A percentile compares a stretch with the other conserved stretches of the same genome.
Conservation (phyloP, 352 stramenopile genomes). For the Phytophthora multivora region DNA sequence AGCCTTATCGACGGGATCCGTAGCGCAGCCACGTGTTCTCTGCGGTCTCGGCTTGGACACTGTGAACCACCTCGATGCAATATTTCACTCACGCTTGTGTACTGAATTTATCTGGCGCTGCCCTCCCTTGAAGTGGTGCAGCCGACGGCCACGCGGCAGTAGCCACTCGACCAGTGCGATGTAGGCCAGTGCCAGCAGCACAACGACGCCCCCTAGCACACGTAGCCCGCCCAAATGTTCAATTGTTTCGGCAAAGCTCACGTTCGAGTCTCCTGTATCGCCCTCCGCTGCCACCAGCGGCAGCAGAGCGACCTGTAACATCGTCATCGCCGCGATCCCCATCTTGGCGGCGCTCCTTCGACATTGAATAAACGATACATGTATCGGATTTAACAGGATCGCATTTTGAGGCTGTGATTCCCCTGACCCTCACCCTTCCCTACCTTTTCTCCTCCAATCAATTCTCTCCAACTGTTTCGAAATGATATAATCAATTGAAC, state of each 20-base stretch:
- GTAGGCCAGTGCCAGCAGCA: conserved; percentile 45
- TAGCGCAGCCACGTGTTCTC: conserved; percentile 1
- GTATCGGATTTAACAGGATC: conserved; percentile 19
- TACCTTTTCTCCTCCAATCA: conserved; percentile 64
- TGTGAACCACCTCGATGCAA: too few relatives aligned
- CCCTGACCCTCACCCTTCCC: conserved; percentile 55
- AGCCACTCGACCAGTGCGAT: conserved; percentile 52
- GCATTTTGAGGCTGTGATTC: conserved; percentile 24
- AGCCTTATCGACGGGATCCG: neutral
- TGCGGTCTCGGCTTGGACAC: too few relatives aligned
- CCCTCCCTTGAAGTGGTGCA: conserved; percentile 3
- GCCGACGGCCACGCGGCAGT: conserved; percentile 38
- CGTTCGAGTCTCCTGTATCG: neutral
- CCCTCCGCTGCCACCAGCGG: neutral
- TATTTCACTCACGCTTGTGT: conserved; percentile 13
- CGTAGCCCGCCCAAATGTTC: conserved; percentile 43
- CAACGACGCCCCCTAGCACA: conserved; percentile 31
- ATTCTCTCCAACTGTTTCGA: conserved; percentile 16
- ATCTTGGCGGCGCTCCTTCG: conserved; percentile 10
- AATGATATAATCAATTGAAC: conserved; percentile 11
- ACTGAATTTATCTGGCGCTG: conserved; percentile 14
- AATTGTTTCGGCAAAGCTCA: conserved; percentile 54
- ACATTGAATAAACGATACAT: too few relatives aligned
- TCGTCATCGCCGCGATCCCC: conserved; percentile 3
- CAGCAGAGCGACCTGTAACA: neutral